Evolutionary conservation across 441 rosid species (phyloP), one percentile per base, ranked within the genome.

Genomic region (Theobroma grandiflorum): DNA sequence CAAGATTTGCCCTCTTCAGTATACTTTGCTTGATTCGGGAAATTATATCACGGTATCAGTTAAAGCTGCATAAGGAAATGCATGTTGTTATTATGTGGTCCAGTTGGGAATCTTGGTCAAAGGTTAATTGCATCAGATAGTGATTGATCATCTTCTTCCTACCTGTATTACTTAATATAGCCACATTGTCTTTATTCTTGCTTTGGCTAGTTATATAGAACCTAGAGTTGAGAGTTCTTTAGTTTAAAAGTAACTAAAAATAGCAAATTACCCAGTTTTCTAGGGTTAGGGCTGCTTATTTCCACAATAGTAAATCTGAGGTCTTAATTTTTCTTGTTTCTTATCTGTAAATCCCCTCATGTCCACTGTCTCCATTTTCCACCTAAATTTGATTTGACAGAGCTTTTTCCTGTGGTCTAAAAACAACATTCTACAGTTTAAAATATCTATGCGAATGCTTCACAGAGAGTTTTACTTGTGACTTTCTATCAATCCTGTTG

Each of bases 1-100:
- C 76, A 87, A 83, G 76, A 71, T 58, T 80, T 82, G 75, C 77
- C 75, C 65, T 26, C 42, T 73, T 63, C 75, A 82, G 79, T 83
- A 81, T 85, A 81, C 82, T 85, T 88, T 84, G 86, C 92, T 89
- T 88, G 87, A 87, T 88, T 86, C 72, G 84, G 94, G 82, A 79
- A 82, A 85, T 68, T 82, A 77, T 85, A 57, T 79, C 72, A 78
- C 67, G 73, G 82, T 20, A 82, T 85, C 87, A 82, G 82, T 82
- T 85, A 86, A 88, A 88, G 91, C 88, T 82, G 81, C 79, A 75
- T 10, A 52, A 15, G 63, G 38, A 65, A 49, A 61, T 74, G 66
- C 62, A 59, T 76, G 86, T 77, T 84, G 85, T 88, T 84, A 75
- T 53, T 38, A 73, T 67, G 72, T 77, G 79, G 62, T 62, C 70